phyloP scores from a whole-genome alignment of 2,329 filamentous ascomycete species.

The Grosmannia penicillata region DNA sequence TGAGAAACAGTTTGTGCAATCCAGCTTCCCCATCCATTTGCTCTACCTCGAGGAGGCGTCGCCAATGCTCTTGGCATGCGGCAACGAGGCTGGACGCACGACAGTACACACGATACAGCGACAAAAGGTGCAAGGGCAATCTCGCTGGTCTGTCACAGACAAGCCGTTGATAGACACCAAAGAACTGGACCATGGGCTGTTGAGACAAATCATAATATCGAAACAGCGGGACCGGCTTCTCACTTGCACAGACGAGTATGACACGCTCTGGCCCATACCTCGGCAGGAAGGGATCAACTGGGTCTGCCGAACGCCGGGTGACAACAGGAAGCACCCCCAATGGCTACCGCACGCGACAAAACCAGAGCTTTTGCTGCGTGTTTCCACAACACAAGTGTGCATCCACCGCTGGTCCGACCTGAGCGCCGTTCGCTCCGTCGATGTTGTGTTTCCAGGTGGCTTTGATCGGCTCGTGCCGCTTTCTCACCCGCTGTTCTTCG shows the following conservation, averaged over 20 bases:
- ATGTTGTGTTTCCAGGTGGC: background rate
- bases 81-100: slow-evolving; percentile 7
- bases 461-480: background rate
- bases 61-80: slow-evolving; percentile 5
- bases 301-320: background rate
- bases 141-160: slow-evolving; percentile 2
- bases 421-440: background rate
- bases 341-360: slow-evolving; percentile 1
- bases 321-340: background rate
- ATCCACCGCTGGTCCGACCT: slow-evolving; percentile 1
- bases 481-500: background rate
- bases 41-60: slow-evolving; percentile 10
- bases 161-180: background rate
- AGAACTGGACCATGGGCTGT: background rate
- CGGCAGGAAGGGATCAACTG: background rate
- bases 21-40: slow-evolving; percentile 1
- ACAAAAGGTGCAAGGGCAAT: background rate
- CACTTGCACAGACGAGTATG: slow-evolving; percentile 4
- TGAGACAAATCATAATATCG: slow-evolving; percentile 8
- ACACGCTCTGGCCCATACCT: slow-evolving; percentile 9
- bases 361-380: background rate
- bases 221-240: slow-evolving; percentile 7
- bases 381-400: background rate
- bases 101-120: slow-evolving; percentile 5
- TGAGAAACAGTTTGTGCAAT: slow-evolving; percentile 10